A percentile compares a stretch with the other conserved stretches of the same genome.
These are phyloP conservation scores for Hemisphaericaspora xylanilytica DNA, from an alignment of 1,139 yeast genomes.

Conservation along the genomic window DNA sequence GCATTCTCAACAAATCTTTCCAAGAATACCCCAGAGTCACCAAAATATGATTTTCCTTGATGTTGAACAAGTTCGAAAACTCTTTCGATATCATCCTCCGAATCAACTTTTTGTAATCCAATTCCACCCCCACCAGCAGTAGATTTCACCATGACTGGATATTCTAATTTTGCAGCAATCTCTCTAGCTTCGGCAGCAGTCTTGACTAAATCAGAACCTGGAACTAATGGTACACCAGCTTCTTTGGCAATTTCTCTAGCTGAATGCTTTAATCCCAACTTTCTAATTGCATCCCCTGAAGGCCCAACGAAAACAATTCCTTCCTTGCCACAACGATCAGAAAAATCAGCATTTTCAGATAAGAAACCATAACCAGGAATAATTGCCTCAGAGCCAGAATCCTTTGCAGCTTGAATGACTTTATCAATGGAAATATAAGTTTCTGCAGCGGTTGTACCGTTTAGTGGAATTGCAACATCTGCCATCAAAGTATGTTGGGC, in stretches of 20 bases:
- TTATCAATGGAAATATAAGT: slow-evolving; percentile 85
- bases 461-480: slow-evolving; percentile 74
- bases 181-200: slow-evolving; percentile 69
- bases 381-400: slow-evolving; percentile 83
- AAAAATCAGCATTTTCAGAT: slow-evolving; percentile 94
- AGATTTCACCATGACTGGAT: slow-evolving; percentile 94
- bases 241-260: slow-evolving; percentile 88
- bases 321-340: slow-evolving; percentile 78
- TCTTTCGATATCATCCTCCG: slow-evolving; percentile 71
- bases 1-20: slow-evolving; percentile 93
- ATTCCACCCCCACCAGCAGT: slow-evolving; percentile 99
- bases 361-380: slow-evolving; percentile 97
- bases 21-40: slow-evolving; percentile 91
- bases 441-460: slow-evolving; percentile 84
- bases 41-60: slow-evolving; percentile 90
- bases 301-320: slow-evolving; percentile 95
- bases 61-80: slow-evolving; percentile 90
- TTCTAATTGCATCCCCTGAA: slow-evolving; percentile 86
- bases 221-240: slow-evolving; percentile 92
- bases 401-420: slow-evolving; percentile 79
- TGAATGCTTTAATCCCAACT: slow-evolving; percentile 89
- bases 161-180: slow-evolving; percentile 75
- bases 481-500: slow-evolving; percentile 83
- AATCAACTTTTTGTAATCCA: slow-evolving; percentile 90
- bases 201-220: slow-evolving; percentile 83